A percentile compares a stretch with the other conserved stretches of the same genome.
Evolutionary conservation across 2,329 filamentous ascomycete genomes (phyloP).

Genomic region (Fusarium sp.): DNA sequence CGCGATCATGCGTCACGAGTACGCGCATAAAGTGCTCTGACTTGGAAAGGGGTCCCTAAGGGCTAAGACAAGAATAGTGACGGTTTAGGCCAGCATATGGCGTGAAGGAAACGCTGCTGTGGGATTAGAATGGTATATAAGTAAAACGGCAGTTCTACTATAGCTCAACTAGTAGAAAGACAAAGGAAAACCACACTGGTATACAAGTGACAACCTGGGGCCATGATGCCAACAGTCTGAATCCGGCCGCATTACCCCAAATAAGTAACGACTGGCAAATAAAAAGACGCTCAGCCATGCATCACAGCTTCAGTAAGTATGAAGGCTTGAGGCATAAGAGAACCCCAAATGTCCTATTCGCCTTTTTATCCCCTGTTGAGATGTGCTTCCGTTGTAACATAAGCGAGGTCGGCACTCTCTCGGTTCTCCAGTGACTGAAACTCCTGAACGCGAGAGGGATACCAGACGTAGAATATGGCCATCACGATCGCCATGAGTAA

Average conservation of each 20-base stretch:
- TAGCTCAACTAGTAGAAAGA: background rate
- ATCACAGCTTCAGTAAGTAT: too few species aligned
- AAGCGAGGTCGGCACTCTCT: background rate
- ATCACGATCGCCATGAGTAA: slow-evolving; percentile 37
- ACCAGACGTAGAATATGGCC: slow-evolving; percentile 28
- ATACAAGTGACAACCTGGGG: background rate
- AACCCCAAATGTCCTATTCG: background rate
- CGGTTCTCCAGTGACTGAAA: background rate
- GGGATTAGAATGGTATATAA: too few species aligned
- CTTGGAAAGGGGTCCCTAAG: too few species aligned
- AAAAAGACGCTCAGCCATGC: too few species aligned
- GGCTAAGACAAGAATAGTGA: too few species aligned
- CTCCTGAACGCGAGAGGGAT: slow-evolving; percentile 17
- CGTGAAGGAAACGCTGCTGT: too few species aligned
- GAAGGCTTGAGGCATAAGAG: too few species aligned
- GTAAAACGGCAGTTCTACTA: too few species aligned
- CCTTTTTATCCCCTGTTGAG: background rate
- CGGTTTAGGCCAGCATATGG: too few species aligned
- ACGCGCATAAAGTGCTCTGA: too few species aligned
- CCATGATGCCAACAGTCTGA: background rate
- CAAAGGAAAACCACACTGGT: background rate
- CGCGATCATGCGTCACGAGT: too few species aligned
- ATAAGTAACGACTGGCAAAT: background rate
- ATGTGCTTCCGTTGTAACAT: background rate
- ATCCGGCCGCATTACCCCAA: background rate